Evolutionary conservation across 805 yeast species (phyloP), one percentile per base, ranked within the genome.

Genomic region (Grigorovia transvaalensis): DNA sequence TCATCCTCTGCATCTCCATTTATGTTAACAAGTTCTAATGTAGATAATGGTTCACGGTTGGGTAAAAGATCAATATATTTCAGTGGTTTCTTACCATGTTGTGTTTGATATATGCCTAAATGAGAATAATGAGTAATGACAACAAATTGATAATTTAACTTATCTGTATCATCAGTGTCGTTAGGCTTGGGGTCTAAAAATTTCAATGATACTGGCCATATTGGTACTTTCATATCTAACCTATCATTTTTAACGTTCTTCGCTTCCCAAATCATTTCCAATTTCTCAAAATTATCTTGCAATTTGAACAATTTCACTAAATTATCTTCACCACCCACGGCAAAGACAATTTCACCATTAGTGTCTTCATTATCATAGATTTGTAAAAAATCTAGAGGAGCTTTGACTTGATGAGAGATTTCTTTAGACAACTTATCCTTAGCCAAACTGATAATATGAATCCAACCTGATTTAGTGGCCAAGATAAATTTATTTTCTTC

Each of bases 321-420:
- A 53, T 81, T 81, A 59, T 89, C 95, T 61, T 87, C 80, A 30
- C 98, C 99, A 40, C 97, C 97, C 60, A 73, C 79, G 1, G 93
- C 96, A 66, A 85, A 80, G 1, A 81, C 65, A 20, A 51, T 46
- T 8, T 20, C 49, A 20, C 48, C 47, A 1, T 45, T 42, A 2
- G 79, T 77, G 15, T 65, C 60, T 3, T 81, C 82, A 59, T 64
- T 12, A 67, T 67, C 71, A 46, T 64, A 60, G 64, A 61, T 77
- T 78, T 41, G 80, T 66, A 52, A 74, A 69, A 44, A 83, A 17
- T 67, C 71, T 23, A 67, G 64, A 7, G 82, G 79, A 2, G 75
- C 80, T 44, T 67, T 69, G 9, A 82, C 57, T 27, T 65, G 56
- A 45, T 59, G 58, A 0, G 64, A 51, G 6, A 53, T 56, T 1